phyloP scores from a whole-genome alignment of 2,329 filamentous ascomycete species.

The Albophoma yamanashiensis region DNA sequence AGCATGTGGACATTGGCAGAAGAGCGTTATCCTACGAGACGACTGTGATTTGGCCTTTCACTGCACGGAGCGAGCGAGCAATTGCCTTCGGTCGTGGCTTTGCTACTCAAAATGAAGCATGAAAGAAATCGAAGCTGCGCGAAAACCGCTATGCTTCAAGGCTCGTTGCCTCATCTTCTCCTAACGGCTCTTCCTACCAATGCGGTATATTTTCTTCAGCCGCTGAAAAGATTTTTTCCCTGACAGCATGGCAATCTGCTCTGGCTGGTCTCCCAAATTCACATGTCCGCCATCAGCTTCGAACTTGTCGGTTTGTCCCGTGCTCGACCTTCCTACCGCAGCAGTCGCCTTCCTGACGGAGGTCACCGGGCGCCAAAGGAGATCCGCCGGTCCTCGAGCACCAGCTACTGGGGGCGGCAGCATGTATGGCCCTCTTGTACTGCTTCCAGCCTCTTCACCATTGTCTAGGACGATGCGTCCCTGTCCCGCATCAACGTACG shows the following conservation, averaged over 20 bases:
- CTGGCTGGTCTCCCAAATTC: background rate
- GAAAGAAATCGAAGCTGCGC: background rate
- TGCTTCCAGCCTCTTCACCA: background rate
- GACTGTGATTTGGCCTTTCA: background rate
- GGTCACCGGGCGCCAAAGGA: slow-evolving; percentile 3
- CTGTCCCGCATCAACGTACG: slow-evolving; percentile 13
- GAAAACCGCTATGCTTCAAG: background rate
- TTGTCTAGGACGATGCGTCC: slow-evolving; percentile 9
- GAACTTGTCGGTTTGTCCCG: background rate
- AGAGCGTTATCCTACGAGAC: background rate
- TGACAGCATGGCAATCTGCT: no score
- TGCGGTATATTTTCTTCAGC: background rate
- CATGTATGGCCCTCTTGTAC: slow-evolving; percentile 14
- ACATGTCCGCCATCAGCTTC: background rate
- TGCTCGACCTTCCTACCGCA: background rate
- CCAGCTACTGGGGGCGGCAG: slow-evolving; percentile 13
- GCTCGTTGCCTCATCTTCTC: background rate
- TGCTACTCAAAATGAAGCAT: background rate
- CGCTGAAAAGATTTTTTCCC: background rate
- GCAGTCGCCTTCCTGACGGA: background rate
- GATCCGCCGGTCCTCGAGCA: background rate
- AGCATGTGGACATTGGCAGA: background rate
- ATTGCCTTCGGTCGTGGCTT: background rate
- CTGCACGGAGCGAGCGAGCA: background rate
- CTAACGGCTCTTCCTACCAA: background rate